Base-by-base conservation (phyloP, 441 rosid species). In the Corymbia calophylla region DNA sequence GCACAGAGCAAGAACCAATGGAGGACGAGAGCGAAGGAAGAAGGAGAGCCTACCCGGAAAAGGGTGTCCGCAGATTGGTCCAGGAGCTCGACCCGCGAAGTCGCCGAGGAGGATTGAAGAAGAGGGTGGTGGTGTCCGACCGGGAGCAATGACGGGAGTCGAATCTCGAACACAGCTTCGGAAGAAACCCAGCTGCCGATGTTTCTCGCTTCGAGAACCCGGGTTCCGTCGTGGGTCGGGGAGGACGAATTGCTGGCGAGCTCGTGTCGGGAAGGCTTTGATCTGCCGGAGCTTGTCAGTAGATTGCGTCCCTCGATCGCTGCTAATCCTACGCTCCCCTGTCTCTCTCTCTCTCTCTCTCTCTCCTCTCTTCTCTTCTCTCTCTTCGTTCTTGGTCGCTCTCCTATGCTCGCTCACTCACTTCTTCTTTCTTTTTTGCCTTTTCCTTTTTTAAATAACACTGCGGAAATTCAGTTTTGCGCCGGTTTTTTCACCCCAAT, bases 221-320 rank as follows among this genome's bases (percentile, higher is more conserved):
- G 84, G 48, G 84, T 23, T 25, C 17, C 84, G 84, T 77, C 84
- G 84, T 48, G 17, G 70, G 53, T 4, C 54, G 84, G 86, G 86
- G 51, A 23, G 49, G 87, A 60, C 84, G 9, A 77, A 77, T 77
- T 77, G 84, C 3, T 7, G 51, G 17, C 29, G 17, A 73, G 29
- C 84, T 73, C 84, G 51, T 73, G 84, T 73, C 51, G 84, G 23
- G 58, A 29, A 8, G 48, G 27, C 55, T 89, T 64, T 86, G 90
- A 58, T 86, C 64, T 53, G 58, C 48, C 44, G 54, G 64, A 51
- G 53, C 27, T 49, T 0, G 27, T 64, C 68, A 89, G 48, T 86
- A 86, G 90, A 89, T 89, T 86, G 54, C 88, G 70, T 86, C 88
- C 90, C 93, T 94, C 95, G 96, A 95, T 96, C 96, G 94, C 96